These are phyloP conservation scores for Nicotiana tabacum DNA, from an alignment of 257 asterid genomes.

Conservation along the genomic window DNA sequence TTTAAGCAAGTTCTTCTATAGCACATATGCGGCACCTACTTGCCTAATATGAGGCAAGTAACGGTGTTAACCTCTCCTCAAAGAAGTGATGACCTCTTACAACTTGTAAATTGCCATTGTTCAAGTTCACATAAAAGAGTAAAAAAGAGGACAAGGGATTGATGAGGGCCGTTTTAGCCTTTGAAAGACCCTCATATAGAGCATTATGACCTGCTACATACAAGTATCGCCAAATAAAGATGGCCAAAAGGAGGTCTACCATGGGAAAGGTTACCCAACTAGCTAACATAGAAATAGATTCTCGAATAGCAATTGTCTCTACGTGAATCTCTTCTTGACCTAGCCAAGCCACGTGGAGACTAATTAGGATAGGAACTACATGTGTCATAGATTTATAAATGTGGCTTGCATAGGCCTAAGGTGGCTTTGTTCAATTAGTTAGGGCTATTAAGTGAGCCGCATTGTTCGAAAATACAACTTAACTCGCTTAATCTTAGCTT, in stretches of 20 bases:
- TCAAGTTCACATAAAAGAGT: no score
- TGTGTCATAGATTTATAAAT: neutral
- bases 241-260: neutral
- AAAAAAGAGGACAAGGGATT: no score
- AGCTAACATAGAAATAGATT: neutral
- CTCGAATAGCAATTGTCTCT: neutral
- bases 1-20: neutral
- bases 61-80: no score
- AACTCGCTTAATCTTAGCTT: neutral
- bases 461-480: neutral
- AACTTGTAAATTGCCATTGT: no score
- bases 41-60: neutral
- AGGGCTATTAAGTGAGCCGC: neutral
- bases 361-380: no score
- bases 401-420: neutral
- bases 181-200: no score
- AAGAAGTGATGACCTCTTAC: no score
- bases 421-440: neutral
- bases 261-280: neutral
- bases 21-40: neutral
- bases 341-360: neutral
- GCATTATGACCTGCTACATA: no score
- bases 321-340: neutral
- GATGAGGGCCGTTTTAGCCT: no score
- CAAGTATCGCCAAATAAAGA: neutral